Base-by-base conservation (phyloP, 768 basidiomycete genomes). In the Boletus barrowsii region DNA sequence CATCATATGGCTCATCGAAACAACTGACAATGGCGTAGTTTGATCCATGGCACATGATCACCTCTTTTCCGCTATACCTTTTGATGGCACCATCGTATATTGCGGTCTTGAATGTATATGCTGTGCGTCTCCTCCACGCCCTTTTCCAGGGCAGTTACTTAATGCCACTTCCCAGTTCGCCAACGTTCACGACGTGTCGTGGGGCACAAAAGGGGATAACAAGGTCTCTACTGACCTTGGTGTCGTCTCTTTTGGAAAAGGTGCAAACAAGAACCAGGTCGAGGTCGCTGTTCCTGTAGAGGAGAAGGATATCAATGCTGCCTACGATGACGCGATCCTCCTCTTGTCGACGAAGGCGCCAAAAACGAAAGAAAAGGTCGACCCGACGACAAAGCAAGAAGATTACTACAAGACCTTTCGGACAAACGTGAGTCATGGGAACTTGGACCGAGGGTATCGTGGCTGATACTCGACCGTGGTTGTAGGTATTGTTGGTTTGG, bases 41-140 rank as follows among this genome's bases (percentile, higher is more conserved):
- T 62, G 94, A 98, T 61, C 96, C 96, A 3, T 97, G 94, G 93
- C 96, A 99, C 69, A 90, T 99, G 92, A 78, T 99, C 62, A 97
- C 96, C 0, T 91, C 88, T 4, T 95, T 98, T 72, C 33, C 93
- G 17, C 95, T 93, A 68, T 95, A 95, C 65, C 69, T 90, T 24
- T 79, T 96, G 56, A 84, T 98, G 78, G 90, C 93, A 1, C 95
- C 95, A 2, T 93, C 92, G 0, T 98, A 95, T 62, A 95, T 96
- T 66, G 83, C 87, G 52, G 90, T 98, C 17, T 79, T 98, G 48
- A 96, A 96, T 68, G 93, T 96, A 58, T 93, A 95, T 63, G 87
- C 85, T 6, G 83, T 87, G 71, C 62, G 47, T 43, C 65, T 35
- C 37, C 32, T 3, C 17, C 36, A 36, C 41, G 8, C 32, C 46